These are phyloP conservation scores for Suillus sp. DNA, from an alignment of 768 basidiomycete species.

Conservation along the genomic window DNA sequence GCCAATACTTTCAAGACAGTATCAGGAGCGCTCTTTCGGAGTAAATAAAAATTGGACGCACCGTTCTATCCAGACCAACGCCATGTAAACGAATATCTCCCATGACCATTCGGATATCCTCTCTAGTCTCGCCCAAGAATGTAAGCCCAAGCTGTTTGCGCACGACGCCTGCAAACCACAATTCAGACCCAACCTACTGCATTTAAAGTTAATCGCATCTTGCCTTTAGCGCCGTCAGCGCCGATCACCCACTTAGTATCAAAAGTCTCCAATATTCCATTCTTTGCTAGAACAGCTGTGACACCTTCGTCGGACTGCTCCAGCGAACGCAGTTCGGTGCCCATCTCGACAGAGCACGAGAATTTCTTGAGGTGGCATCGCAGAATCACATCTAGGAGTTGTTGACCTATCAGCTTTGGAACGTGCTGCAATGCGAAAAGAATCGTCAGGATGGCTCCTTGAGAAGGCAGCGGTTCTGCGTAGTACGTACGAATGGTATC, in stretches of 20 bases:
- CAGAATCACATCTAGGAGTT: constrained; percentile 31
- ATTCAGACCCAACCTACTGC: not conserved
- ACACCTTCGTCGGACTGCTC: constrained; percentile 37
- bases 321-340: constrained; percentile 36
- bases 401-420: constrained; percentile 24
- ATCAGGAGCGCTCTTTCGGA: not conserved
- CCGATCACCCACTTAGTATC: constrained; percentile 17
- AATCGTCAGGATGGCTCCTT: not conserved
- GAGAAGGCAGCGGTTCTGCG: not conserved
- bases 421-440: constrained; percentile 17
- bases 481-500: constrained; percentile 26
- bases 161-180: constrained; percentile 1
- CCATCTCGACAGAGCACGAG: constrained; percentile 37
- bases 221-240: constrained; percentile 22
- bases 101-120: constrained; percentile 28
- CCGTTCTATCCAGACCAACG: constrained; percentile 42
- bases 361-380: constrained; percentile 24
- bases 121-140: constrained; percentile 33
- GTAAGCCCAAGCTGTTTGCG: constrained; percentile 15
- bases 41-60: constrained; percentile 20
- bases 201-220: not conserved
- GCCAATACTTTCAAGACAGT: constrained; percentile 3
- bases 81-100: constrained; percentile 39
- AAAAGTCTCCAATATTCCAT: constrained; percentile 8
- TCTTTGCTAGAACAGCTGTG: constrained; percentile 17